Base-by-base conservation (phyloP, 192 early-diverging fungal species). In the Radiomyces spectabilis region DNA sequence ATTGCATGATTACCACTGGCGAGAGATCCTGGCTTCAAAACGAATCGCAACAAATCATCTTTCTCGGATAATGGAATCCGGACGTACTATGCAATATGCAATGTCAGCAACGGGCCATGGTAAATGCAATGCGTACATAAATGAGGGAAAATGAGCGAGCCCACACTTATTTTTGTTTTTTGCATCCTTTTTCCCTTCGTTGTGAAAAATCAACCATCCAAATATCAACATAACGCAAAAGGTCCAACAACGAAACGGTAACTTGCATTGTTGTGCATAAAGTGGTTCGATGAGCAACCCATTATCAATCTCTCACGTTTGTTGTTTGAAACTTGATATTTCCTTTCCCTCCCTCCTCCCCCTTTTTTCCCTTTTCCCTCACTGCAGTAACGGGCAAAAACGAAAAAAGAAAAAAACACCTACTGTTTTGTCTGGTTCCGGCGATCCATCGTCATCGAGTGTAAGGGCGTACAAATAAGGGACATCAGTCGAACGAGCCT, bases 41-140 rank as follows among this genome's bases (percentile, higher is more conserved):
- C 79, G 72, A 95, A 89, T 2, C 91, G 82, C 47, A 96, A 66
- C 30, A 77, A 71, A 45, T 86, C 89, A 24, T 84, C 79, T 6
- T 66, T 63, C 10, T 62, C 63, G 16, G 88, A 79, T 30, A 88
- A 77, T 22, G 91, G 87, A 16, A 94, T 68, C 5, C 91, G 81
- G 35, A 85, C 63, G 57, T 80, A 94, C 88, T 93, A 48, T 26
- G 8, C 15, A 48, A 61, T n/a, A n/a, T n/a, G n/a, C n/a, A n/a
- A n/a, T n/a, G n/a, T n/a, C n/a, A n/a, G n/a, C n/a, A n/a, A n/a
- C n/a, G n/a, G n/a, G n/a, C n/a, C n/a, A n/a, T n/a, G n/a, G n/a
- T n/a, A n/a, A n/a, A n/a, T n/a, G n/a, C n/a, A n/a, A n/a, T n/a
- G n/a, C n/a, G n/a, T n/a, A n/a, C 2, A 42, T 25, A 46, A 22